Base-by-base conservation (phyloP, 163 green algal species). In the Picocystis sp. region DNA sequence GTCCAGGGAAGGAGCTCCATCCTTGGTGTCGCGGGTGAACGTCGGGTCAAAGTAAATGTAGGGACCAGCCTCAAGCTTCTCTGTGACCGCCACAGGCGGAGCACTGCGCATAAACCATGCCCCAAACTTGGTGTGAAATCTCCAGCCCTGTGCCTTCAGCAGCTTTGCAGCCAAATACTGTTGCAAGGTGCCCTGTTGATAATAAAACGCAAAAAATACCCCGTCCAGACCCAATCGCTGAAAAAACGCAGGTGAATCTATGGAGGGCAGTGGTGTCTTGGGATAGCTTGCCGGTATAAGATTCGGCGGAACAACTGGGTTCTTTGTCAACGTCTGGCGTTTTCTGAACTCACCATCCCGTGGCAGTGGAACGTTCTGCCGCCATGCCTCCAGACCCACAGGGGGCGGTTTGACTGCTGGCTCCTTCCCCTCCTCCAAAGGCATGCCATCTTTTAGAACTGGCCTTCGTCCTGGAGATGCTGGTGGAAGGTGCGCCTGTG, bases 191-290 rank as follows among this genome's bases (percentile, higher is more conserved):
- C 38, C 38, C 9, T 24, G 71, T 52, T 72, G 64, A 72, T 93
- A 89, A 76, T 98, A 96, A 65, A 97, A 98, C 35, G 81, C 74
- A 63, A 94, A 97, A 73, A 98, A 97, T 11, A 98, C 78, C 48
- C 80, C 81, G 65, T 98, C 89, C 13, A 72, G 75, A 60, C 96
- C 89, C 60, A 96, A 74, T 54, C 82, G 78, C 57, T 92, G 79
- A 62, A 91, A 96, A n/a, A 94, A 64, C 23, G 62, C 74, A 9
- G 81, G 80, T 49, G 82, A 76, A 24, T 94, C 83, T 38, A 93
- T 60, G 22, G 82, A 71, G 55, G 35, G 71, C 54, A n/a, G 58
- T 23, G n/a, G 53, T 41, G 44, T 69, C 61, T 67, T 45, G 1
- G 72, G 73, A 58, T 74, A 81, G 46, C 46, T 71, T 19, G 69